A percentile compares a stretch with the other conserved stretches of the same genome.
These are phyloP conservation scores for Chlorella sp. DNA, from an alignment of 139 green algal species.

Conservation along the genomic window DNA sequence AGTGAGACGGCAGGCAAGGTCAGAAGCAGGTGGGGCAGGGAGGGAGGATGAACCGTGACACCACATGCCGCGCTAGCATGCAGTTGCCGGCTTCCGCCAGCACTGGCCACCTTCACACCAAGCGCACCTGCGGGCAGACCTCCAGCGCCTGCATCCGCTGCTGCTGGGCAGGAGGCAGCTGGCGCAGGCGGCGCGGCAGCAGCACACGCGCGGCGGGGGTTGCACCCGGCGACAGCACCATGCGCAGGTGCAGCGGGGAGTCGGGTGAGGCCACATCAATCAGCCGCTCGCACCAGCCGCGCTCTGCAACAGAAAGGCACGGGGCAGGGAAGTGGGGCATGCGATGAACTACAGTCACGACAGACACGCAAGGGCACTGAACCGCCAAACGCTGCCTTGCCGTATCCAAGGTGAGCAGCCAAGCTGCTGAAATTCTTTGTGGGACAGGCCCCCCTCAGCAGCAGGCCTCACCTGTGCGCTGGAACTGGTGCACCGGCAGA, in stretches of 20 bases:
- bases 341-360: too few relatives aligned
- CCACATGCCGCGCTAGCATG: too few relatives aligned
- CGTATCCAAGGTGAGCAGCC: too few relatives aligned
- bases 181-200: conserved; percentile 73
- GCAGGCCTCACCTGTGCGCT: conserved; percentile 48
- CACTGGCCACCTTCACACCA: too few relatives aligned
- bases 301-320: background rate
- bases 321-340: background rate
- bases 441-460: too few relatives aligned
- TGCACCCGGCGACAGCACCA: conserved; percentile 82
- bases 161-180: conserved; percentile 43
- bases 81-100: too few relatives aligned
- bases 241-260: conserved; percentile 65
- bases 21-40: too few relatives aligned
- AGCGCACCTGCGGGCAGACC: conserved; percentile 58
- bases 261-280: conserved; percentile 73
- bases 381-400: too few relatives aligned
- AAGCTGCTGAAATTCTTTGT: too few relatives aligned
- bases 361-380: too few relatives aligned
- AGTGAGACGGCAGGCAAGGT: too few relatives aligned
- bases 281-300: conserved; percentile 86
- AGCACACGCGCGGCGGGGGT: conserved; percentile 76
- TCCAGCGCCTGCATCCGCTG: conserved; percentile 58
- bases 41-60: too few relatives aligned
- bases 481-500: conserved; percentile 96